These are phyloP conservation scores for Quercus dentata DNA, from an alignment of 306 rosid genomes.

Conservation along the genomic window DNA sequence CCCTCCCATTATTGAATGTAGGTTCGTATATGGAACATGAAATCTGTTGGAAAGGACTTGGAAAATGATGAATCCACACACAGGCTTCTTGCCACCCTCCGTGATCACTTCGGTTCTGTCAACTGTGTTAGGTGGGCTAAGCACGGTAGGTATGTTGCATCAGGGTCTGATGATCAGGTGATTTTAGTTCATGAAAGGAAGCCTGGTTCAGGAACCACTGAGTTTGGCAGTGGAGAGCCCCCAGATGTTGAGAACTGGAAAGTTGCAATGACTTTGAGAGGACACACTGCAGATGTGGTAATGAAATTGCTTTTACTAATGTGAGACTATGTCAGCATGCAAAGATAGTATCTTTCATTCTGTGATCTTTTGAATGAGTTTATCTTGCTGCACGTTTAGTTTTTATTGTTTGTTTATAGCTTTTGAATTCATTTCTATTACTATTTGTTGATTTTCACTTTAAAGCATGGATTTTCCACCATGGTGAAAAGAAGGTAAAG, in stretches of 20 bases:
- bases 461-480: neutral
- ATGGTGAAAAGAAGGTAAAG: neutral
- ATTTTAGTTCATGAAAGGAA: constrained; percentile 93
- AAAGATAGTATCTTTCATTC: neutral
- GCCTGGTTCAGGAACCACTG: constrained; percentile 99
- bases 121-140: constrained; percentile 99
- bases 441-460: neutral
- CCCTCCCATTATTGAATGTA: constrained; percentile 27
- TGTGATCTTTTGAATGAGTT: neutral
- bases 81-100: constrained; percentile 95
- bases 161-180: constrained; percentile 97
- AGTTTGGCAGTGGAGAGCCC: constrained; percentile 98
- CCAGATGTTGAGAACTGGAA: constrained; percentile 99
- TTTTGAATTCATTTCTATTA: neutral
- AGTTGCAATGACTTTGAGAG: constrained; percentile 91
- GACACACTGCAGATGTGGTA: constrained; percentile 99
- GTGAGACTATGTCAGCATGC: neutral
- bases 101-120: constrained; percentile 98
- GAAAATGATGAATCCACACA: constrained; percentile 56
- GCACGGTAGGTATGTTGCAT: constrained; percentile 86
- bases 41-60: constrained; percentile 64
- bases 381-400: neutral
- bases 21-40: constrained; percentile 99
- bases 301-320: constrained; percentile 45
- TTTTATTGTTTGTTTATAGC: neutral